Conservation (phyloP, 2,329 filamentous ascomycete species). For the Fusarium armeniacum region DNA sequence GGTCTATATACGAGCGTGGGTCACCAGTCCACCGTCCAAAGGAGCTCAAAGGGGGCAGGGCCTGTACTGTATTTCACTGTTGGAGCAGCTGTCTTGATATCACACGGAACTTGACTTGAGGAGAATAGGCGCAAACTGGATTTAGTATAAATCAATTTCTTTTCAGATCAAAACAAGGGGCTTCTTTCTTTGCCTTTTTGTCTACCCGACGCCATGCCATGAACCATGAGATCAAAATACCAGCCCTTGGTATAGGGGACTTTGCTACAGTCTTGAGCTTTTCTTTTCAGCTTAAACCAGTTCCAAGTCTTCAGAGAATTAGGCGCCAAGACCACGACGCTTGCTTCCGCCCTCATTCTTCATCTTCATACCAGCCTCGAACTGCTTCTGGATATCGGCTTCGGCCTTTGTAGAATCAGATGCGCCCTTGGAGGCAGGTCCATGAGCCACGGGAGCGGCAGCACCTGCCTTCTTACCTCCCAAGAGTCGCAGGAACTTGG, state of each 20-base stretch:
- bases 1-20: constrained; percentile 12
- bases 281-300: background rate
- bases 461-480: constrained; percentile 64
- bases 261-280: constrained; percentile 17
- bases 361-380: constrained; percentile 68
- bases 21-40: constrained; percentile 15
- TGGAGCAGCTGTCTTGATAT: constrained; percentile 42
- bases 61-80: constrained; percentile 39
- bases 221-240: constrained; percentile 36
- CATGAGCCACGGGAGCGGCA: constrained; percentile 41
- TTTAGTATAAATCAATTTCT: constrained; percentile 43
- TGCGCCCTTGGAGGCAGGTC: constrained; percentile 46
- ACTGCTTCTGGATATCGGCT: constrained; percentile 69
- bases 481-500: constrained; percentile 70
- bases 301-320: constrained; percentile 31
- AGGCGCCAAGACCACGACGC: constrained; percentile 68
- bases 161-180: constrained; percentile 39
- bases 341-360: constrained; percentile 66
- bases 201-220: constrained; percentile 50
- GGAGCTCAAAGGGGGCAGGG: constrained; percentile 17
- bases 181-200: constrained; percentile 45
- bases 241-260: constrained; percentile 22
- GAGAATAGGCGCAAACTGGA: constrained; percentile 50
- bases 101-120: constrained; percentile 45
- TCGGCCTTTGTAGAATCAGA: constrained; percentile 60